Evolutionary conservation across 495 filamentous ascomycete genomes (phyloP).

Genomic region (Lasiosphaeria miniovina): DNA sequence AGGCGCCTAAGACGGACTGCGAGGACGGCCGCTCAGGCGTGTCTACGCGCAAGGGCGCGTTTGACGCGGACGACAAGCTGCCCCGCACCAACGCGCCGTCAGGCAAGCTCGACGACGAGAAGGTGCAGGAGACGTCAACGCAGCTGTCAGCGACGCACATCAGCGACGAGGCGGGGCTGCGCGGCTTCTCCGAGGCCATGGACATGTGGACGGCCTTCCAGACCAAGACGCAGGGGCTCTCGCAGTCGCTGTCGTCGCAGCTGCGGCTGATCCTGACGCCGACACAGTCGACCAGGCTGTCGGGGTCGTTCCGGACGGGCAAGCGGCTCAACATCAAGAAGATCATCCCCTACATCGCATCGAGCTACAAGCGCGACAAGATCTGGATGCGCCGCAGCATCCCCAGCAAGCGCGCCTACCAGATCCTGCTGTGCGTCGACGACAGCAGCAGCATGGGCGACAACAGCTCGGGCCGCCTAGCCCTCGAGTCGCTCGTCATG

Average conservation of each 20-base stretch:
- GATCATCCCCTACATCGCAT: slow-evolving; percentile 98
- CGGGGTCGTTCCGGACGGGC: slow-evolving; percentile 94
- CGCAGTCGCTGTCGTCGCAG: slow-evolving; percentile 84
- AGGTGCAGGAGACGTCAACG: slow-evolving; percentile 68
- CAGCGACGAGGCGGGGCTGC: slow-evolving; percentile 38
- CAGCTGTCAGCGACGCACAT: slow-evolving; percentile 73
- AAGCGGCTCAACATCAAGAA: slow-evolving; percentile 98
- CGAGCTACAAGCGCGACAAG: slow-evolving; percentile 96
- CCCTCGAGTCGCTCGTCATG: slow-evolving; percentile 88
- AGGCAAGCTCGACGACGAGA: slow-evolving; percentile 43
- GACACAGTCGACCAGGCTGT: slow-evolving; percentile 91
- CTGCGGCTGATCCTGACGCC: slow-evolving; percentile 93
- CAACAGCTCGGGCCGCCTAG: slow-evolving; percentile 60
- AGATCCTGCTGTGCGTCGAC: slow-evolving; percentile 95
- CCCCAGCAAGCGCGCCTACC: slow-evolving; percentile 89
- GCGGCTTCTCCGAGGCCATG: slow-evolving; percentile 60
- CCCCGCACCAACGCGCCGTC: slow-evolving; percentile 32
- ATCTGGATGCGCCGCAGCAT: slow-evolving; percentile 97
- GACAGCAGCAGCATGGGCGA: slow-evolving; percentile 88
- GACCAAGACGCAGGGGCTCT: slow-evolving; percentile 75
- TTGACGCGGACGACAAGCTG: slow-evolving; percentile 35
- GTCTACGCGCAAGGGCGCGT: slow-evolving; percentile 47
- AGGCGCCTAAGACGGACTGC: slow-evolving; percentile 42
- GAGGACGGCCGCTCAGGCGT: slow-evolving; percentile 44
- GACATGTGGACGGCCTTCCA: slow-evolving; percentile 85